A percentile compares a stretch with the other conserved stretches of the same genome.
Conservation (phyloP, 352 stramenopile genomes). For the Globisporangium apiculatum region DNA sequence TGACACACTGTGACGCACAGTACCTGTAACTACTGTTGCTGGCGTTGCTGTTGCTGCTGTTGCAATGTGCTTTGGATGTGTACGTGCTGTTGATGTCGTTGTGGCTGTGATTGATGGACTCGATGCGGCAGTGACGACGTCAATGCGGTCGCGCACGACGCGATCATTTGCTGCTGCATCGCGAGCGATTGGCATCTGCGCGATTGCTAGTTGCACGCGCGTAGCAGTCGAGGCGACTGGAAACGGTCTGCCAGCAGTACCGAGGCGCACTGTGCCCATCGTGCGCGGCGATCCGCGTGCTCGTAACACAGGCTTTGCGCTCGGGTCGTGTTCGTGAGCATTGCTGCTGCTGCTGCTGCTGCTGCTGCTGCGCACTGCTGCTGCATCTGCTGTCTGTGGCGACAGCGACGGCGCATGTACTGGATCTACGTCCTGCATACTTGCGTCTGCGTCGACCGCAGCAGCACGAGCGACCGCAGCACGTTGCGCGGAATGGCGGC, state of each 20-base stretch:
- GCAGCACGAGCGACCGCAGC: neutral
- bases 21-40: neutral
- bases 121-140: too few relatives aligned
- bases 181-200: too few relatives aligned
- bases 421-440: neutral
- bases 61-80: neutral
- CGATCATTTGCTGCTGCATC: too few relatives aligned
- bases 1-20: neutral
- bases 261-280: constrained; percentile 49
- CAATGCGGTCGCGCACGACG: too few relatives aligned
- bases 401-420: neutral
- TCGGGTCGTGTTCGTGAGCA: constrained; percentile 1
- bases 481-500: neutral
- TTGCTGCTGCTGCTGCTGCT: constrained; percentile 8
- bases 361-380: constrained; percentile 8
- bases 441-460: neutral
- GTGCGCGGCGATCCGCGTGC: constrained; percentile 24
- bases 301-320: constrained; percentile 11
- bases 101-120: neutral
- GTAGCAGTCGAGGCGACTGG: constrained; percentile 6
- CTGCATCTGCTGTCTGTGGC: neutral
- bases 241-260: constrained; percentile 36
- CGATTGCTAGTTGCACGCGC: too few relatives aligned
- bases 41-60: neutral
- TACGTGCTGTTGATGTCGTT: too few relatives aligned